Percentiles rank a stretch among this genome's conserved stretches.
These are phyloP conservation scores for Purpureocillium takamizusanense DNA, from an alignment of 2,329 filamentous ascomycete species.

Conservation along the genomic window DNA sequence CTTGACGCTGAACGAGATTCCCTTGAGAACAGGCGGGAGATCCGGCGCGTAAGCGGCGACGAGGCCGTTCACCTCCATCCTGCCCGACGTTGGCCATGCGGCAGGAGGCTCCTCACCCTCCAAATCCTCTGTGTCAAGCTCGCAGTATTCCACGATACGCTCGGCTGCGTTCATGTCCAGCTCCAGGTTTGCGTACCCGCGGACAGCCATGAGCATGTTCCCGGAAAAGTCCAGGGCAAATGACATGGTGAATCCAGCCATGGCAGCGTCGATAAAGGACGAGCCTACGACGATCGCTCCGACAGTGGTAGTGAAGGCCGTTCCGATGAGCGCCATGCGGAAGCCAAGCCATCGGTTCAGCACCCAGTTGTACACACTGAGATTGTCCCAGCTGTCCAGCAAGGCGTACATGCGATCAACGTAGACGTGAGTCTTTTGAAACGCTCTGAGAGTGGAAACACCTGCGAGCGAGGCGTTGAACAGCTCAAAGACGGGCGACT, in stretches of 20 bases:
- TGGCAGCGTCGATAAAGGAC: constrained; percentile 53
- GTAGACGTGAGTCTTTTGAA: constrained; percentile 59
- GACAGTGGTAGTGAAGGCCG: constrained; percentile 57
- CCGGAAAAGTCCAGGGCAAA: constrained; percentile 63
- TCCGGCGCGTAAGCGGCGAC: constrained; percentile 65
- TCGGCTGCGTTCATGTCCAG: constrained; percentile 74
- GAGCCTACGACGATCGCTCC: constrained; percentile 55
- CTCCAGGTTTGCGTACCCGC: constrained; percentile 62
- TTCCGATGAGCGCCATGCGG: constrained; percentile 61
- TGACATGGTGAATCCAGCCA: constrained; percentile 67
- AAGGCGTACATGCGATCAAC: constrained; percentile 59
- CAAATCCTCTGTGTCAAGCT: constrained; percentile 57
- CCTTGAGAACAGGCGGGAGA: constrained; percentile 61
- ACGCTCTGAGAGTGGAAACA: constrained; percentile 67
- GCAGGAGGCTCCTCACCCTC: constrained; percentile 54
- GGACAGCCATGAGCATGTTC: constrained; percentile 56
- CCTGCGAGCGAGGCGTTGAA: constrained; percentile 66
- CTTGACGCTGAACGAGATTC: constrained; percentile 56
- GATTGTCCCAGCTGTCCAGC: constrained; percentile 59
- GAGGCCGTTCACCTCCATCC: constrained; percentile 63
- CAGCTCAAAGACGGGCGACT: constrained; percentile 73
- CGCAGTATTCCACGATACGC: constrained; percentile 65
- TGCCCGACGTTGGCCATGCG: constrained; percentile 67
- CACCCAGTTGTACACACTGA: constrained; percentile 60
- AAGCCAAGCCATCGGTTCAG: constrained; percentile 73